A percentile compares a stretch with the other conserved stretches of the same genome.
These are phyloP conservation scores for Linaria vulgaris DNA, from an alignment of 257 asterid genomes.

Conservation along the genomic window DNA sequence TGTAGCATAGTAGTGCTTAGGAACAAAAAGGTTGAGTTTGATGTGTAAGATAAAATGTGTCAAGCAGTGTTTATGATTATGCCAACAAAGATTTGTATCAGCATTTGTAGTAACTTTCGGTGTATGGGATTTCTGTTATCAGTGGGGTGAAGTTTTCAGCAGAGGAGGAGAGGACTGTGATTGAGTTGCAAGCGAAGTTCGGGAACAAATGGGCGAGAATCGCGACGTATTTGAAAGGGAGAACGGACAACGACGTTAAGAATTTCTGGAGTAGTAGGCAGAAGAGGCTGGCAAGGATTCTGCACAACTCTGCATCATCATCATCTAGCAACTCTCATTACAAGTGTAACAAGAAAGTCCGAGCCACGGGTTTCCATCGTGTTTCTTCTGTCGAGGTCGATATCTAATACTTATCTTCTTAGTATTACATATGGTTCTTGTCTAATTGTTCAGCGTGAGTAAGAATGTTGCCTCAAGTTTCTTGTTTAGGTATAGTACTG, in stretches of 20 bases:
- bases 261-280: constrained; percentile 89
- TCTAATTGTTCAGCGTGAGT: too few species aligned
- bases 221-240: constrained; percentile 68
- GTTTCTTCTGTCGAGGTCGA: constrained; percentile 41
- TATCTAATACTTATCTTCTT: background rate
- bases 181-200: constrained; percentile 70
- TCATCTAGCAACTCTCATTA: constrained; percentile 44
- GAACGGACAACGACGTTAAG: constrained; percentile 91
- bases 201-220: constrained; percentile 95
- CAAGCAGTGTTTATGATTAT: background rate
- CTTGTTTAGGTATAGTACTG: background rate
- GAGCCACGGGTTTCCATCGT: constrained; percentile 15
- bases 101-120: background rate
- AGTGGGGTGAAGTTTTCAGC: constrained; percentile 88
- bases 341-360: constrained; percentile 31
- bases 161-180: constrained; percentile 72
- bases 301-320: constrained; percentile 34
- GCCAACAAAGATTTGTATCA: background rate
- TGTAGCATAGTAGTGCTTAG: background rate
- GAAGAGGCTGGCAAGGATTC: constrained; percentile 66
- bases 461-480: background rate
- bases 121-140: background rate
- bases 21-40: background rate
- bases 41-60: constrained; percentile 27
- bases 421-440: background rate